These are phyloP conservation scores for Biscogniauxia marginata DNA, from an alignment of 2,329 filamentous ascomycete genomes.

Conservation along the genomic window DNA sequence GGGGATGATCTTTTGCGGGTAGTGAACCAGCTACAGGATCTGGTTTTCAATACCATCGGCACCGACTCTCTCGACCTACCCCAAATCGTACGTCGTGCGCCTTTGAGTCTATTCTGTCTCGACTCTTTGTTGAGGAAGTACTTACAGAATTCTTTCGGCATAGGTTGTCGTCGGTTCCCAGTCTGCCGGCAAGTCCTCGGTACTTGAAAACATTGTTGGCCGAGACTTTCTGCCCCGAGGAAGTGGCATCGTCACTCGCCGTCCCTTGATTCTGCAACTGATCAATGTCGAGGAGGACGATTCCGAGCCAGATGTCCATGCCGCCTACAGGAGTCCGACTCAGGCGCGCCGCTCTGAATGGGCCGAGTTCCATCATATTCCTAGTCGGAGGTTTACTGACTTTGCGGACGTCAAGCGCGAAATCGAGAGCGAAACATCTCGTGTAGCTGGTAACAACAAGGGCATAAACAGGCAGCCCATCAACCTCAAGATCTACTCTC, in stretches of 20 bases:
- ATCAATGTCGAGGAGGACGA: slow-evolving; percentile 90
- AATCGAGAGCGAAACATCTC: slow-evolving; percentile 93
- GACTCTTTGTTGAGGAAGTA: slow-evolving; percentile 2
- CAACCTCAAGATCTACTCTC: slow-evolving; percentile 97
- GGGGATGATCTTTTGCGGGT: slow-evolving; percentile 93
- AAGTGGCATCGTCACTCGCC: slow-evolving; percentile 91
- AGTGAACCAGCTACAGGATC: slow-evolving; percentile 97
- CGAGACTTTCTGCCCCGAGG: slow-evolving; percentile 95
- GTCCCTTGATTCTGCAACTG: slow-evolving; percentile 93
- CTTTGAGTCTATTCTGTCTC: neutral
- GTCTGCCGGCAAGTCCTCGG: slow-evolving; percentile 96
- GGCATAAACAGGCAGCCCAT: slow-evolving; percentile 97
- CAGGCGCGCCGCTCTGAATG: slow-evolving; percentile 69
- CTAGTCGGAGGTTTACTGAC: slow-evolving; percentile 83
- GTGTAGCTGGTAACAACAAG: slow-evolving; percentile 92
- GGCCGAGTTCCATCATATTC: slow-evolving; percentile 96
- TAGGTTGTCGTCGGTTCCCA: slow-evolving; percentile 98
- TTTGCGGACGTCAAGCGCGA: slow-evolving; percentile 93
- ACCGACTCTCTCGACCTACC: slow-evolving; percentile 97
- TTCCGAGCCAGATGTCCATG: slow-evolving; percentile 59
- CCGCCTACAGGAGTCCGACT: slow-evolving; percentile 75
- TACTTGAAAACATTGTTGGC: slow-evolving; percentile 97
- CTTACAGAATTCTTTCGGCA: slow-evolving; percentile 14
- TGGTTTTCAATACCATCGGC: slow-evolving; percentile 99
- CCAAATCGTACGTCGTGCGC: slow-evolving; percentile 75